Conservation (phyloP, 768 basidiomycete genomes). For the Serendipita sp. region DNA sequence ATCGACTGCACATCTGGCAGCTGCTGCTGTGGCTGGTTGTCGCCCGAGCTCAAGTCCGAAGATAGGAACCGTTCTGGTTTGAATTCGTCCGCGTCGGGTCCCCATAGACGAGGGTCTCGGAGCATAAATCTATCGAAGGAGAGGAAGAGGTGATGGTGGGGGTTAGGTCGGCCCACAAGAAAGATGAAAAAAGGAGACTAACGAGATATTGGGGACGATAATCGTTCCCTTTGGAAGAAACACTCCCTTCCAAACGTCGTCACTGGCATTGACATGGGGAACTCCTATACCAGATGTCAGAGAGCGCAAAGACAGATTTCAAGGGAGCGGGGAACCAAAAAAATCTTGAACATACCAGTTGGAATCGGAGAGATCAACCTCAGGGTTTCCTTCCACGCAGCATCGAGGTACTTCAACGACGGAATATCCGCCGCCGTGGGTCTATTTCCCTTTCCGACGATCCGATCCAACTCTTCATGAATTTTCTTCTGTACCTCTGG, state of each 20-base stretch:
- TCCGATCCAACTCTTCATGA: constrained; percentile 15
- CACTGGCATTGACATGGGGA: too few relatives aligned
- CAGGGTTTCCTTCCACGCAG: not conserved
- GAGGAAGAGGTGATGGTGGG: not conserved
- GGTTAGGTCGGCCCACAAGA: not conserved
- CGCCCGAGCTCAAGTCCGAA: not conserved
- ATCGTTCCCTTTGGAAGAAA: too few relatives aligned
- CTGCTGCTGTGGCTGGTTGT: not conserved
- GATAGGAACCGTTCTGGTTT: not conserved
- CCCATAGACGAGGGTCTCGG: constrained; percentile 3
- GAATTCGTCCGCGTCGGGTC: not conserved
- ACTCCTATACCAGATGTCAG: too few relatives aligned
- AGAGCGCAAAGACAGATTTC: too few relatives aligned
- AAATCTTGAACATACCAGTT: not conserved
- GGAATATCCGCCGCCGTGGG: constrained; percentile 8
- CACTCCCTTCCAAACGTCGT: too few relatives aligned
- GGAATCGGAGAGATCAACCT: not conserved
- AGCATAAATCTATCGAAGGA: not conserved
- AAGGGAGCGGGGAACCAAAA: too few relatives aligned
- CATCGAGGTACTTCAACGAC: not conserved
- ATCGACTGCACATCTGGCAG: constrained; percentile 43
- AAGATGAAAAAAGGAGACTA: too few relatives aligned
- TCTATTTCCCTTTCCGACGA: constrained; percentile 13
- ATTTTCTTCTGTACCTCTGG: constrained; percentile 13
- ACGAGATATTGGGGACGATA: too few relatives aligned